Evolutionary conservation across 2,329 filamentous ascomycete species (phyloP).

Genomic region (Fusarium nanum): DNA sequence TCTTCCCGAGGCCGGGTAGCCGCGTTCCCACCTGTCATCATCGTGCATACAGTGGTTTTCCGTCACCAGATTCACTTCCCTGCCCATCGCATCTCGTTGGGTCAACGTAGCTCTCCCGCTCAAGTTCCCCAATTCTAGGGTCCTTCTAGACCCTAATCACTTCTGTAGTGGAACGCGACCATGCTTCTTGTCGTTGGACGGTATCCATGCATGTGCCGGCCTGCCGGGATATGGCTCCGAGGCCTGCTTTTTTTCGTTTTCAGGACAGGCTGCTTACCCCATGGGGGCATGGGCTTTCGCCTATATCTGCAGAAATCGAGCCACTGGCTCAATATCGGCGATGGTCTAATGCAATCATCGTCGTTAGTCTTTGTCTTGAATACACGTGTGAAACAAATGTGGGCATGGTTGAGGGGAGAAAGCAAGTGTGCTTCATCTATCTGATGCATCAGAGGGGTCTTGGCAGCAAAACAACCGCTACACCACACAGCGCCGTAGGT

Average conservation of each 20-base stretch:
- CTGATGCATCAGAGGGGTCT: constrained; percentile 39
- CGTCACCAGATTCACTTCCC: constrained; percentile 10
- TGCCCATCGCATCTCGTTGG: constrained; percentile 9
- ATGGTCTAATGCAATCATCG: constrained; percentile 57
- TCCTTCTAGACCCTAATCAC: constrained; percentile 33
- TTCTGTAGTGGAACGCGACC: background rate
- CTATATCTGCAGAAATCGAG: constrained; percentile 15
- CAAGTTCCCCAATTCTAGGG: constrained; percentile 8
- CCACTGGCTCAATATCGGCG: constrained; percentile 50
- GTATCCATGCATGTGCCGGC: constrained; percentile 33
- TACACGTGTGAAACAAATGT: constrained; percentile 40
- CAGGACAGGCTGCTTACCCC: constrained; percentile 15
- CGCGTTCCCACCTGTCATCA: constrained; percentile 38
- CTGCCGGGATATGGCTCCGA: constrained; percentile 24
- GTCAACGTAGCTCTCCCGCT: constrained; percentile 10
- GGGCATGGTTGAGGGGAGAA: constrained; percentile 28
- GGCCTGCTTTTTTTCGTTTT: constrained; percentile 20
- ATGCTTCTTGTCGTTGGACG: constrained; percentile 19
- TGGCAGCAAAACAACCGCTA: constrained; percentile 38
- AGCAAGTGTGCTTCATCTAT: constrained; percentile 47
- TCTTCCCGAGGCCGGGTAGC: constrained; percentile 40
- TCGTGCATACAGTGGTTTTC: constrained; percentile 37
- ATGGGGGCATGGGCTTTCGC: constrained; percentile 3
- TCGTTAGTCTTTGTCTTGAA: constrained; percentile 56
- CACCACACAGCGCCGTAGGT: constrained; percentile 46